Percentiles rank a stretch among this genome's conserved stretches.
Conservation (phyloP, 75 land plant genomes). For the Adiantum capillusveneris region DNA sequence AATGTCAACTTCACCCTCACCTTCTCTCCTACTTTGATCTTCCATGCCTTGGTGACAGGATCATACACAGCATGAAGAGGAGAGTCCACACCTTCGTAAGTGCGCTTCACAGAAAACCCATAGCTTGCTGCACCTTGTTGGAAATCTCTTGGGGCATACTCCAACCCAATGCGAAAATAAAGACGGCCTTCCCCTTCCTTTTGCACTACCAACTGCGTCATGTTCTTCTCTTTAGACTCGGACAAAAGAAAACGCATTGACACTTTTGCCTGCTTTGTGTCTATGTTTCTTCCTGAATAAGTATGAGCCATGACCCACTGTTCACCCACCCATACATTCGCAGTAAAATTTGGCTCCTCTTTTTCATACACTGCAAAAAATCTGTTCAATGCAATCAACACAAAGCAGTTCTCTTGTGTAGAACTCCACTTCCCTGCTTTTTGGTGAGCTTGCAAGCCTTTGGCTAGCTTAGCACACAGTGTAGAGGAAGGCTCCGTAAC, state of each 20-base stretch:
- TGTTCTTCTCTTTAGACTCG: background rate
- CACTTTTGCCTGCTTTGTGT: background rate
- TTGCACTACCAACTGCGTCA: background rate
- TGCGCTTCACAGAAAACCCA: background rate
- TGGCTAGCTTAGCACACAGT: background rate
- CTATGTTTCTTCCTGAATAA: background rate
- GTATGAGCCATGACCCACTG: background rate
- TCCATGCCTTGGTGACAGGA: background rate
- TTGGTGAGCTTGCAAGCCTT: slow-evolving; percentile 1
- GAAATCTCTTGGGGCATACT: background rate
- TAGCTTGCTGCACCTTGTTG: background rate
- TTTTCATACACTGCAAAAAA: slow-evolving; percentile 1
- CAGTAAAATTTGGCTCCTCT: background rate
- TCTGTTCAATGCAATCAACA: background rate
- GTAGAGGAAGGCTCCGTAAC: background rate
- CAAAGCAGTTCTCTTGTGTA: slow-evolving; percentile 1
- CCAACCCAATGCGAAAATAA: background rate
- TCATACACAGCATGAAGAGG: background rate
- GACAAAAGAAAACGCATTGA: background rate
- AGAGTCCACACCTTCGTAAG: background rate
- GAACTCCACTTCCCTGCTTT: background rate
- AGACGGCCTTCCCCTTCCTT: background rate
- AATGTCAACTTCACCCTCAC: background rate
- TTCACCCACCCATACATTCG: background rate
- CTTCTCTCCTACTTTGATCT: background rate